These are phyloP conservation scores for Choricystis sp. DNA, from an alignment of 139 green algal species.

Conservation along the genomic window DNA sequence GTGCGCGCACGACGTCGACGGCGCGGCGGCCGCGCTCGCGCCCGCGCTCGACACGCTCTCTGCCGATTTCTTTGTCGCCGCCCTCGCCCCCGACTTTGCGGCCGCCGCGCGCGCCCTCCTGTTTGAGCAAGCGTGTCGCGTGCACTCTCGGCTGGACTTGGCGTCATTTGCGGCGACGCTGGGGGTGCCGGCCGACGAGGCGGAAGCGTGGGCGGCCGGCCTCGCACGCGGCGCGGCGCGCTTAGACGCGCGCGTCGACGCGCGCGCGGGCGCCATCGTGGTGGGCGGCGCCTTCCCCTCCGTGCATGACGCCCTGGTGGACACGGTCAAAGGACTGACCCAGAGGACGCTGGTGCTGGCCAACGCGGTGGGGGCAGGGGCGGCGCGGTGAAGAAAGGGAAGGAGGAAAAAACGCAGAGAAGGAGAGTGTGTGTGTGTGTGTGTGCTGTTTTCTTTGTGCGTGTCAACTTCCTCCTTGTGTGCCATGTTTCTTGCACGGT, in stretches of 20 bases:
- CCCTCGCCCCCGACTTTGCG: constrained; percentile 81
- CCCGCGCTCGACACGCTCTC: constrained; percentile 66
- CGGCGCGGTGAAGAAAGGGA: not conserved
- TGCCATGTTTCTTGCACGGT: no score
- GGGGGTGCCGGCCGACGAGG: not conserved
- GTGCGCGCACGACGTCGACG: constrained; percentile 93
- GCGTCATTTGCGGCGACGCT: not conserved
- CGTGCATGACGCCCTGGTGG: not conserved
- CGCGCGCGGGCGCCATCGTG: not conserved
- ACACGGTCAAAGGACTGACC: not conserved
- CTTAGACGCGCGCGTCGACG: not conserved
- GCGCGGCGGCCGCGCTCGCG: constrained; percentile 77
- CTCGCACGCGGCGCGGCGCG: not conserved
- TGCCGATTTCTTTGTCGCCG: constrained; percentile 87
- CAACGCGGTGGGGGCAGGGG: not conserved
- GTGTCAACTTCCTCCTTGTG: no score
- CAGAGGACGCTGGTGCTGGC: not conserved
- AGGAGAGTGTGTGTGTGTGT: not conserved
- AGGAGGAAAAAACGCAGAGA: no score
- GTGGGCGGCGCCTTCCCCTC: not conserved
- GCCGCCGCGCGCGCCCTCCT: constrained; percentile 89
- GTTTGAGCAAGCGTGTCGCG: constrained; percentile 93
- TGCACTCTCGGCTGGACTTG: constrained; percentile 45
- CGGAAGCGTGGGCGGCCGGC: not conserved
- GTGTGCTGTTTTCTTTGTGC: no score